Base-by-base conservation (phyloP, 2,329 filamentous ascomycete species). In the Phaeophleospora eucalypticola region DNA sequence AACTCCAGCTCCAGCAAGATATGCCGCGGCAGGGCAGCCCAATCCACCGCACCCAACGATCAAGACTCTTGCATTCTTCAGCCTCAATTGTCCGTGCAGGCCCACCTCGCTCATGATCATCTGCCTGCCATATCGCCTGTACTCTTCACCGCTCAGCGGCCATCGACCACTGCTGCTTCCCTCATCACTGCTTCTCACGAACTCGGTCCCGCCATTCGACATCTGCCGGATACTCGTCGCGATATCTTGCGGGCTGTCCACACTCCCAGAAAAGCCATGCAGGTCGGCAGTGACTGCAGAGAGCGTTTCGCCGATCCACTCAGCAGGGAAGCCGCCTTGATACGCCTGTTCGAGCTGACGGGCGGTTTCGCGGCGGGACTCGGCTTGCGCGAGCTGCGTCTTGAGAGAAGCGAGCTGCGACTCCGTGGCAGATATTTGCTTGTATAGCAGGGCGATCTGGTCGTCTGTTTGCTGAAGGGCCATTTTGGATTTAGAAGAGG, bases 11-110 rank as follows among this genome's bases (percentile, higher is more conserved):
- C 89, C 91, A 8, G 89, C 88, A 1, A 98, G 80, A 64, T 98
- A 98, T n/a, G 87, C 80, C 0, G 90, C 87, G 10, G 93, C 89
- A 9, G 93, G 93, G 64, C 89, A 97, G 9, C 93, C 93, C 10
- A 98, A 72, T 0, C 93, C 93, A 4, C 93, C 93, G 2, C 87
- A 84, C 9, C 93, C 93, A 18, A 98, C 79, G 38, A 98, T 75
- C 6, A 97, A 76, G 4, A 96, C 83, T 16, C 76, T 81, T 1
- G 87, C 76, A 1, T 76, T 72, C 59, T 82, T 85, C 14, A 97
- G 73, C 24, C 79, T 76, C 4, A 91, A 72, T 68, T 97, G 91
- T 1, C 87, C 88, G 66, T 82, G 74, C 1, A 95, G 72, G 0
- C 90, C 89, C 51, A 96, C 75, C 47, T 85, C 80, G 0, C 89